Evolutionary conservation across 164 flowering plant species (phyloP), one percentile per base, ranked within the genome.

Genomic region (Chimonanthus salicifolius): DNA sequence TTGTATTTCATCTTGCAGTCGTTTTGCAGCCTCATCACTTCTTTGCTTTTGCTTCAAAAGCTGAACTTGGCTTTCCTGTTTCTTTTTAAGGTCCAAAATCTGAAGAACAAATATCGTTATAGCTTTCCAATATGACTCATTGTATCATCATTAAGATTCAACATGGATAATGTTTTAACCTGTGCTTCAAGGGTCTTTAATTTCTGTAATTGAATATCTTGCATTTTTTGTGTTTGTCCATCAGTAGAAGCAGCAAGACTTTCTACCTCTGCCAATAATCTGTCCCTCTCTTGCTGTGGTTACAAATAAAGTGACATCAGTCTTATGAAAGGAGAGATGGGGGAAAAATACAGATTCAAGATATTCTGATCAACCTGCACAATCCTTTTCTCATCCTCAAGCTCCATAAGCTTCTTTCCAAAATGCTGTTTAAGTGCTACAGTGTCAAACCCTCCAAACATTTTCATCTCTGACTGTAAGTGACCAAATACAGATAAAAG

Each of bases 21-120:
- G 77, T 80, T 87, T 94, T 47, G 99, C 91, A 69, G 95, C 99
- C 80, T 96, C 98, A 82, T 96, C 97, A 87, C 97, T 94, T 80
- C 89, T 92, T 78, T 94, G 97, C 80, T 96, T 96, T 84, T 94
- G 97, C 86, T 90, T 94, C 69, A 92, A 77, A 74, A 94, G 87
- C 78, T 90, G 97, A 80, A 92, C 97, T 77, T 96, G 98, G 82
- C 78, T 91, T 83, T 96, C 99, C 84, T 96, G 97, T 75, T 94
- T 96, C 86, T 91, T 96, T 84, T 88, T 96, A 43, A 96, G 94
- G 84, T 96, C 98, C 82, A 78, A 82, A 78, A 95, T 93, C 99
- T 92, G 82, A 70, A 58, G 21, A 67, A 58, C 3, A 71, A 4
- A 74, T 62, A 54, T 15, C 6, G 43, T 50, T 48, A 6, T 11